Evolutionary conservation across 192 early-diverging fungal species (phyloP).

Genomic region (Phycomyces blakesleeanus): DNA sequence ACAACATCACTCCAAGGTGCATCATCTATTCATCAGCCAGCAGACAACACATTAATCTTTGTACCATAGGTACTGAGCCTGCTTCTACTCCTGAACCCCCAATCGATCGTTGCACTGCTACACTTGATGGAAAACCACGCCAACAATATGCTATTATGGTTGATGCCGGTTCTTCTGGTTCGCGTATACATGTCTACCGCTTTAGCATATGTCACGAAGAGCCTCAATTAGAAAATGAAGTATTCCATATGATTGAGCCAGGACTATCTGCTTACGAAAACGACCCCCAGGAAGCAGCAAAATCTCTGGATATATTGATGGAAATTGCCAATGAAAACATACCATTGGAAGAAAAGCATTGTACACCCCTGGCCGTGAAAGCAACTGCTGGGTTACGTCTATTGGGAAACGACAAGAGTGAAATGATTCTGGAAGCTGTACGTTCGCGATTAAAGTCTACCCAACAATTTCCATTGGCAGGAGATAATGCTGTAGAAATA

Average conservation of each 20-base stretch:
- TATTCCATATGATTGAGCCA: conserved; percentile 81
- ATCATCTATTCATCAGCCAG: no score
- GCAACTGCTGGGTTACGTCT: conserved; percentile 92
- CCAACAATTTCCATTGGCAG: conserved; percentile 80
- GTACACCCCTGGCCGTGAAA: conserved; percentile 91
- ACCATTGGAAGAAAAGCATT: conserved; percentile 52
- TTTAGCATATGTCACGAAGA: conserved; percentile 88
- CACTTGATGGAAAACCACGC: conserved; percentile 52
- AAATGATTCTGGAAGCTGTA: conserved; percentile 74
- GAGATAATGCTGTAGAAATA: conserved; percentile 63
- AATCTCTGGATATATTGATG: conserved; percentile 76
- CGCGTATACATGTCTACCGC: conserved; percentile 94
- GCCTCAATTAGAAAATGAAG: conserved; percentile 85
- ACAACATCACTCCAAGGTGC: no score
- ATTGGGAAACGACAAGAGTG: conserved; percentile 66
- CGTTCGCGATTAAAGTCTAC: conserved; percentile 52
- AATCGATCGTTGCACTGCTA: no score
- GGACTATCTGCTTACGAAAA: conserved; percentile 75
- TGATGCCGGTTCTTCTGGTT: conserved; percentile 95
- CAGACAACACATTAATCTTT: no score
- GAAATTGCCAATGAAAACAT: conserved; percentile 67
- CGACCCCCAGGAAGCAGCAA: conserved; percentile 76
- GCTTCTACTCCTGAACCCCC: no score
- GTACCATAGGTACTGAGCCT: no score
- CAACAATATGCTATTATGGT: conserved; percentile 92